These are phyloP conservation scores for Coemansia sp. DNA, from an alignment of 192 early-diverging fungal genomes.

Conservation along the genomic window DNA sequence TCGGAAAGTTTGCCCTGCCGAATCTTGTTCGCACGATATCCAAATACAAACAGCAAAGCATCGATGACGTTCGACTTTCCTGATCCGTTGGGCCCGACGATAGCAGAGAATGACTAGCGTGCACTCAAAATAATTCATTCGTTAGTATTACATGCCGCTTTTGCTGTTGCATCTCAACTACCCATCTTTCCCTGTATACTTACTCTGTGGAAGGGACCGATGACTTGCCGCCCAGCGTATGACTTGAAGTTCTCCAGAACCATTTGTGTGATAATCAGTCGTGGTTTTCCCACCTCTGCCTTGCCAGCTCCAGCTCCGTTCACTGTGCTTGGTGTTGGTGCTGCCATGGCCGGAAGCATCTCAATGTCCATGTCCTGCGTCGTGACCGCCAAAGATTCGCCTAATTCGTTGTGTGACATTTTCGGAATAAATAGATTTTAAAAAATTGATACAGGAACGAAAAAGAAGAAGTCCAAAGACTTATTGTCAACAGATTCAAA, in stretches of 20 bases:
- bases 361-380: constrained; percentile 18
- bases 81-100: constrained; percentile 97
- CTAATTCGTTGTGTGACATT: constrained; percentile 10
- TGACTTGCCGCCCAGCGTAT: constrained; percentile 86
- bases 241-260: constrained; percentile 96
- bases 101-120: constrained; percentile 62
- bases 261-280: constrained; percentile 80
- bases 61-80: constrained; percentile 99
- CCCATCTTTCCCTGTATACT: constrained; percentile 40
- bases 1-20: constrained; percentile 94
- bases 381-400: constrained; percentile 11
- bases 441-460: constrained; percentile 7
- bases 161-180: neutral
- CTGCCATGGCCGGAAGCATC: neutral
- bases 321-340: neutral
- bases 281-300: constrained; percentile 18
- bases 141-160: neutral
- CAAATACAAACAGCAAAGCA: constrained; percentile 97
- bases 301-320: neutral
- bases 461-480: neutral
- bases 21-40: constrained; percentile 96
- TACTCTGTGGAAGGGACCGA: constrained; percentile 96
- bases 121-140: neutral
- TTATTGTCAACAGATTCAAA: constrained; percentile 1
- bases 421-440: neutral